Percentiles rank a stretch among this genome's conserved stretches.
Conservation (phyloP, 1,284 basidiomycete genomes). For the Kwoniella shivajii region DNA sequence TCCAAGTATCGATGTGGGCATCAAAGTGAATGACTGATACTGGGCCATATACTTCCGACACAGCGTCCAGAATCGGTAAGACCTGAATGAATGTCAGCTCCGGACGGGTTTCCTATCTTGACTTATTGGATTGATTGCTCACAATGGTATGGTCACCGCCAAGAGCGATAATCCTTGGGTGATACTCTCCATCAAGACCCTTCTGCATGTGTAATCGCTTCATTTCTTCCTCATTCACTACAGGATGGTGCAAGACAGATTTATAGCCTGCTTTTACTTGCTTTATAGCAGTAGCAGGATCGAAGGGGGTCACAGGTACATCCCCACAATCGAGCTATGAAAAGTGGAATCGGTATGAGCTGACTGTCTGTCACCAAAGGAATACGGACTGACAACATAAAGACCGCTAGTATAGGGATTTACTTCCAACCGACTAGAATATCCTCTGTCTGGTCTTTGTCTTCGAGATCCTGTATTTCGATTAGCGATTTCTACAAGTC, state of each 20-base stretch:
- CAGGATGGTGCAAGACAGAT: conserved; percentile 32
- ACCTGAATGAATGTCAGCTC: no score
- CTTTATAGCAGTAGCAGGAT: conserved; percentile 52
- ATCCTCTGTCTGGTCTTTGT: conserved; percentile 39
- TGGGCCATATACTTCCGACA: conserved; percentile 48
- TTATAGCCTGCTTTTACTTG: conserved; percentile 53
- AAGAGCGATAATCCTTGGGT: conserved; percentile 54
- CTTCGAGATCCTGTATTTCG: conserved; percentile 30
- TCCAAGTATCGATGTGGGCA: conserved; percentile 57
- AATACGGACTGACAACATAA: conserved; percentile 27
- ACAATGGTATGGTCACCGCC: conserved; percentile 57
- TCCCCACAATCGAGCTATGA: conserved; percentile 53
- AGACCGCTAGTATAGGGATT: conserved; percentile 40
- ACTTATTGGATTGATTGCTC: conserved; percentile 1
- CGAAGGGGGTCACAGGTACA: conserved; percentile 55
- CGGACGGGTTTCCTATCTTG: neutral
- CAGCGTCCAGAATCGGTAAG: conserved; percentile 55
- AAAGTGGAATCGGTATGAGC: neutral
- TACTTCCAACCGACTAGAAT: conserved; percentile 32
- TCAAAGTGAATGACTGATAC: conserved; percentile 52
- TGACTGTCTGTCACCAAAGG: neutral
- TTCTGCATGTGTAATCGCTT: conserved; percentile 27
- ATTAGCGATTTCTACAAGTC: neutral
- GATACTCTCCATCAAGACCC: conserved; percentile 46
- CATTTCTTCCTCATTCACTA: conserved; percentile 26